A percentile compares a stretch with the other conserved stretches of the same genome.
These are phyloP conservation scores for Fusarium beomiforme DNA, from an alignment of 2,329 filamentous ascomycete genomes.

Conservation along the genomic window DNA sequence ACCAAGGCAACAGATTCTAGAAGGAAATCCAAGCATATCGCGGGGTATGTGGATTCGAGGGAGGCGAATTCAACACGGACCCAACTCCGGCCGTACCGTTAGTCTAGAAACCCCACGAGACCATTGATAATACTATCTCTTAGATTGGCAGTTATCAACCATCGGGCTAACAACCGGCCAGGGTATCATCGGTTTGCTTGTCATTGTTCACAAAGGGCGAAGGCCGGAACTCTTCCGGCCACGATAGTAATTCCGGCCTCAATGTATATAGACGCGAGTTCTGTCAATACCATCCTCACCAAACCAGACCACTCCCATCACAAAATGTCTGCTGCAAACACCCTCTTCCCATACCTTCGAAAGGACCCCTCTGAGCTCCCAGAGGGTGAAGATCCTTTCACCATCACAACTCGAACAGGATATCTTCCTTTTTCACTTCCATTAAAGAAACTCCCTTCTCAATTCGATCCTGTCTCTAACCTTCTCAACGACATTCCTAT, in stretches of 20 bases:
- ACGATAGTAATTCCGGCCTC: slow-evolving; percentile 29
- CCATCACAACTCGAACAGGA: slow-evolving; percentile 32
- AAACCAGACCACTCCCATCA: not conserved
- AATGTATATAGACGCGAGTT: slow-evolving; percentile 25
- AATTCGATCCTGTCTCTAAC: slow-evolving; percentile 30
- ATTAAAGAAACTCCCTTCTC: slow-evolving; percentile 23
- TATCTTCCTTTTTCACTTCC: slow-evolving; percentile 31
- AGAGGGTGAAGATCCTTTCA: slow-evolving; percentile 31
- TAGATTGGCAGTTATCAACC: slow-evolving; percentile 20
- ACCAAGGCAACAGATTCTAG: not conserved
- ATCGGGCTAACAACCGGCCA: not conserved
- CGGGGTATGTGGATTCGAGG: slow-evolving; percentile 2
- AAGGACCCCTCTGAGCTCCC: slow-evolving; percentile 31
- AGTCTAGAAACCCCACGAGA: slow-evolving; percentile 20
- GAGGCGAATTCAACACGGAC: not conserved
- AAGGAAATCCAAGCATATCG: not conserved
- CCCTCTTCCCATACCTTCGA: slow-evolving; percentile 31
- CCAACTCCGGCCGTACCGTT: slow-evolving; percentile 14
- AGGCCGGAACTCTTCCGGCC: slow-evolving; percentile 33
- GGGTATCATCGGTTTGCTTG: slow-evolving; percentile 28
- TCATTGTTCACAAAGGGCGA: slow-evolving; percentile 26
- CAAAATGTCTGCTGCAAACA: slow-evolving; percentile 35
- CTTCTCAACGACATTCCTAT: slow-evolving; percentile 32
- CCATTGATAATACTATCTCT: slow-evolving; percentile 24
- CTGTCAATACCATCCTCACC: not conserved